phyloP scores from a whole-genome alignment of 306 rosid species.

The Prunus dulcis region DNA sequence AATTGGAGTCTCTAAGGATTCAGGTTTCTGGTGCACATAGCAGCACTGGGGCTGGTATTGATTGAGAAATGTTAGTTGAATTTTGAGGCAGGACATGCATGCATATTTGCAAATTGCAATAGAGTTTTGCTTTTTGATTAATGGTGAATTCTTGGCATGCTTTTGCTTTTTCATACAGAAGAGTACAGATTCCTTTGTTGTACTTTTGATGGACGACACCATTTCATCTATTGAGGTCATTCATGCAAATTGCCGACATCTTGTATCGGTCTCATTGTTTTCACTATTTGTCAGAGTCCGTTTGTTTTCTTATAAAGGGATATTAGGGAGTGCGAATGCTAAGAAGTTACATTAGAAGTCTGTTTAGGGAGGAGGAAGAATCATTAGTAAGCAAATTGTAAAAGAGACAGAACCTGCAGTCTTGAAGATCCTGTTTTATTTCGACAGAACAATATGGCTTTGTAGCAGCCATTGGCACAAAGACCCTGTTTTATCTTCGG shows the following conservation, averaged over 20 bases:
- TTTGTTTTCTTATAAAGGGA: neutral
- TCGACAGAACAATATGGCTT: too few species aligned
- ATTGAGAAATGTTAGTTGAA: neutral
- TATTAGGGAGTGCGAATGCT: neutral
- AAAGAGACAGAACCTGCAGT: neutral
- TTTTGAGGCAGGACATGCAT: neutral
- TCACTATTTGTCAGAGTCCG: neutral
- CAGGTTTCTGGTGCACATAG: constrained; percentile 9
- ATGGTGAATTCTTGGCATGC: neutral
- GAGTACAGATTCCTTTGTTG: neutral
- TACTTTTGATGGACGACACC: too few species aligned
- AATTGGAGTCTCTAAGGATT: constrained; percentile 29
- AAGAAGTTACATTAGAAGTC: neutral
- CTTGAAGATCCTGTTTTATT: too few species aligned
- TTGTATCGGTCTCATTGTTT: neutral
- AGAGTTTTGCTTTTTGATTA: neutral
- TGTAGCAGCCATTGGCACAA: too few species aligned
- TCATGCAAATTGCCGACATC: too few species aligned
- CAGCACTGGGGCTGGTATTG: neutral
- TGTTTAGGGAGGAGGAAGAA: neutral
- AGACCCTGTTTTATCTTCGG: too few species aligned
- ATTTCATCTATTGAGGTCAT: too few species aligned
- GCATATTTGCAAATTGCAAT: neutral
- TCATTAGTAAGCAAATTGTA: neutral
- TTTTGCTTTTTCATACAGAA: neutral